phyloP scores from a whole-genome alignment of 352 stramenopile genomes.

The Pythium monospermum region DNA sequence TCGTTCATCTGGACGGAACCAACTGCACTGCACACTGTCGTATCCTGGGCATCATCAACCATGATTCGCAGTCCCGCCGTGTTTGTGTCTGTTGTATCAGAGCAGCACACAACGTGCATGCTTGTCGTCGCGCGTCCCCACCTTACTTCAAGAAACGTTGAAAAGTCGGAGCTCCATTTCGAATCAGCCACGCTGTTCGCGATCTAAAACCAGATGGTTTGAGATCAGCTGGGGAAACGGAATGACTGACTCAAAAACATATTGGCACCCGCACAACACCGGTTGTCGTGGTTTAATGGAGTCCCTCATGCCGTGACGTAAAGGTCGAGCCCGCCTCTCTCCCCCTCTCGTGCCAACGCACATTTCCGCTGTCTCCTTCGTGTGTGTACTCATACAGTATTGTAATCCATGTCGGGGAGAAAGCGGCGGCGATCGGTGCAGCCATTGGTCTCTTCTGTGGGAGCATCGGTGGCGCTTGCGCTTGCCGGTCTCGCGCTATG shows the following conservation, averaged over 20 bases:
- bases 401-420: too few relatives aligned
- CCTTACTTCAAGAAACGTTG: too few relatives aligned
- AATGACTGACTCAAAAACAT: constrained; percentile 6
- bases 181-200: not conserved
- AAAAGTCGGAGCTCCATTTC: not conserved
- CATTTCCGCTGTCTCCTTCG: not conserved
- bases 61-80: too few relatives aligned
- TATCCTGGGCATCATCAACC: too few relatives aligned
- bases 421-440: not conserved
- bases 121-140: too few relatives aligned
- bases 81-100: too few relatives aligned
- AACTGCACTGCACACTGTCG: too few relatives aligned
- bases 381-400: not conserved
- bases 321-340: not conserved
- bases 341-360: not conserved
- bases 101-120: not conserved
- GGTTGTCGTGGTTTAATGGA: not conserved
- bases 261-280: not conserved
- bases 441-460: not conserved
- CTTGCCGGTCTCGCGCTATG: constrained; percentile 1
- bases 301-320: constrained; percentile 5
- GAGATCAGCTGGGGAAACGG: constrained; percentile 6
- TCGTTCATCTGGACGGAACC: too few relatives aligned
- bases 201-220: constrained; percentile 1
- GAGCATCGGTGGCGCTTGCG: not conserved